Percentiles rank a stretch among this genome's conserved stretches.
These are phyloP conservation scores for Neurospora sp. DNA, from an alignment of 2,329 filamentous ascomycete genomes.

Conservation along the genomic window DNA sequence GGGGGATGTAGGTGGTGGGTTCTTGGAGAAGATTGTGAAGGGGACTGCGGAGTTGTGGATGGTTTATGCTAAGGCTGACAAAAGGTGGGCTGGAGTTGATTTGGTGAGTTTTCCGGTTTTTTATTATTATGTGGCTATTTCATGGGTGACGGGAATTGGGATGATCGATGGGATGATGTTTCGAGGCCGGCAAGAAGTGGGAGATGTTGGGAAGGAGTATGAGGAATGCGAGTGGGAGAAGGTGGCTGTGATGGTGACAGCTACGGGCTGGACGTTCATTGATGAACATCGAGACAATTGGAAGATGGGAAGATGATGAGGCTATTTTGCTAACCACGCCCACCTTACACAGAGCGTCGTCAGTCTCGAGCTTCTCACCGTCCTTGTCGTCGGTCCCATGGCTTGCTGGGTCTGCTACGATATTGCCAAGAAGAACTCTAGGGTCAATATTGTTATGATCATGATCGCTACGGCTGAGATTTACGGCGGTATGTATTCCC, in stretches of 20 bases:
- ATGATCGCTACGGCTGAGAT: slow-evolving; percentile 56
- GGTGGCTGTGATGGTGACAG: not conserved
- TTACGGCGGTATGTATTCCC: slow-evolving; percentile 42
- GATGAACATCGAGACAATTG: too few relatives aligned
- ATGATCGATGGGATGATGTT: too few relatives aligned
- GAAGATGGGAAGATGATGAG: too few relatives aligned
- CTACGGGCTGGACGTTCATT: too few relatives aligned
- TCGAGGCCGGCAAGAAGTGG: not conserved
- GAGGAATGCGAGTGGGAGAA: not conserved
- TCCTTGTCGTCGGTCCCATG: slow-evolving; percentile 50
- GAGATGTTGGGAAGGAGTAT: not conserved
- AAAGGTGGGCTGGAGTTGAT: slow-evolving; percentile 53
- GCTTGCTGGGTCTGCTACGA: slow-evolving; percentile 50
- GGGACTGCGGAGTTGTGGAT: slow-evolving; percentile 49
- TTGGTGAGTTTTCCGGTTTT: slow-evolving; percentile 30
- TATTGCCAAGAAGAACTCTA: slow-evolving; percentile 44
- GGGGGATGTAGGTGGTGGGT: not conserved
- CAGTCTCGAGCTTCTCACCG: slow-evolving; percentile 55
- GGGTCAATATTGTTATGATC: slow-evolving; percentile 51
- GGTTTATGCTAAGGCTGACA: slow-evolving; percentile 57
- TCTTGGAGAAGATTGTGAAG: not conserved
- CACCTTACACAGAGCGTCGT: slow-evolving; percentile 38
- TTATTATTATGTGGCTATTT: too few relatives aligned
- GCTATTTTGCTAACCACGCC: slow-evolving; percentile 3
- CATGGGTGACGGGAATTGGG: too few relatives aligned